Evolutionary conservation across 1,284 basidiomycete species (phyloP), one percentile per base, ranked within the genome.

Genomic region (Uromyces viciae-fabae): DNA sequence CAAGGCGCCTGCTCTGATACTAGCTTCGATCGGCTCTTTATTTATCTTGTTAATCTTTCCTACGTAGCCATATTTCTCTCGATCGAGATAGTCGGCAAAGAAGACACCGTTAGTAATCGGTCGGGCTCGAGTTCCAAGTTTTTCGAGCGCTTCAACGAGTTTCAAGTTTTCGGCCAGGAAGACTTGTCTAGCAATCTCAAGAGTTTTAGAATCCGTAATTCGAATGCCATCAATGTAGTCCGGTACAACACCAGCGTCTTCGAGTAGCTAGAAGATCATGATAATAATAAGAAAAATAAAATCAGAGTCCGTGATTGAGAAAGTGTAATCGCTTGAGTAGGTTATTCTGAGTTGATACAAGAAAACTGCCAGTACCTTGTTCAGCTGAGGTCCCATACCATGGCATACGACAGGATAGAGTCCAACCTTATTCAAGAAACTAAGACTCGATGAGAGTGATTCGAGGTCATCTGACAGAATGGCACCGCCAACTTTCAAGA

Each of bases 21-120:
- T 91, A 1, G 95, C 94, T 87, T 98, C 95, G 82, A 98, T 90
- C 40, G 95, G 94, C 60, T 94, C 91, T 87, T 96, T 97, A 88
- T 98, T 94, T 82, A 98, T 91, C 80, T 90, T 90, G 71, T 92
- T 94, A 85, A 98, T 94, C 88, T 93, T 93, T 42, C 95, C 95
- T 75, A 98, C 95, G 82, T 95, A 90, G n/a, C 92, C 92, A 86
- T 97, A 98, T 87, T 95, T 96, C 62, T 91, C 90, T 86, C 92
- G 91, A 88, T 97, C 94, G 82, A 97, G 92, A 88, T 94, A 95
- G 86, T 94, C 93, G 80, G 95, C 95, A 31, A 93, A 93, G 88
- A 98, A 98, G 82, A 98, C 94, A 46, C 95, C 95, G 19, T 93
- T 95, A 75, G 93, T 95, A 86, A 98, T 97, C 40, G 95, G 95